Conservation (phyloP, 2,329 filamentous ascomycete species). For the Diaporthe sp. region DNA sequence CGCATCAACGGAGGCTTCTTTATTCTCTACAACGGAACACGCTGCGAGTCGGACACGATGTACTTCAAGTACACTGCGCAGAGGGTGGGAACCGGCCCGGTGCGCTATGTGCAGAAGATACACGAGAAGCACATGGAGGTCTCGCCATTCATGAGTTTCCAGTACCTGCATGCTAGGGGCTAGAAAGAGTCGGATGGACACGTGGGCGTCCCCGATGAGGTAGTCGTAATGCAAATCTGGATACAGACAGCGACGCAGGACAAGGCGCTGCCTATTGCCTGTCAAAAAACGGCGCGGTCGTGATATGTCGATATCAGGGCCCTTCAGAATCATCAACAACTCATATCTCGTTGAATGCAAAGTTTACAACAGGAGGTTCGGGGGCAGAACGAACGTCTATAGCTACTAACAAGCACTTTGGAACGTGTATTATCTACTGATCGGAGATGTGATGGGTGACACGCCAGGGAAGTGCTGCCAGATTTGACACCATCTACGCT, state of each 20-base stretch:
- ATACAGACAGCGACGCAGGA: not conserved
- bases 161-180: not conserved
- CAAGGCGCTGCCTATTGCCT: too few species aligned
- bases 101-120: not conserved
- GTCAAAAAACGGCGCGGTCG: not conserved
- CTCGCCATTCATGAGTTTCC: constrained; percentile 13
- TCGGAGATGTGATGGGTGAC: too few species aligned
- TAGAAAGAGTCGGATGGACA: not conserved
- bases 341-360: not conserved
- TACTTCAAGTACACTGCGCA: constrained; percentile 10
- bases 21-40: constrained; percentile 10
- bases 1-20: constrained; percentile 1
- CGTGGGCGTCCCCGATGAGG: not conserved
- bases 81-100: constrained; percentile 6
- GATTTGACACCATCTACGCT: too few species aligned
- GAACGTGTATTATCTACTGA: too few species aligned
- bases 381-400: not conserved
- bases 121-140: not conserved
- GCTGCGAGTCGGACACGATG: not conserved
- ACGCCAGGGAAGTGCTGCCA: too few species aligned
- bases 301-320: not conserved
- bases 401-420: too few species aligned
- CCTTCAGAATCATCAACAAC: not conserved
- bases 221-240: not conserved
- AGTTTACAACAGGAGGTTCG: too few species aligned